Conservation (phyloP, 179 eudicot genomes). For the Gypsophila paniculata region DNA sequence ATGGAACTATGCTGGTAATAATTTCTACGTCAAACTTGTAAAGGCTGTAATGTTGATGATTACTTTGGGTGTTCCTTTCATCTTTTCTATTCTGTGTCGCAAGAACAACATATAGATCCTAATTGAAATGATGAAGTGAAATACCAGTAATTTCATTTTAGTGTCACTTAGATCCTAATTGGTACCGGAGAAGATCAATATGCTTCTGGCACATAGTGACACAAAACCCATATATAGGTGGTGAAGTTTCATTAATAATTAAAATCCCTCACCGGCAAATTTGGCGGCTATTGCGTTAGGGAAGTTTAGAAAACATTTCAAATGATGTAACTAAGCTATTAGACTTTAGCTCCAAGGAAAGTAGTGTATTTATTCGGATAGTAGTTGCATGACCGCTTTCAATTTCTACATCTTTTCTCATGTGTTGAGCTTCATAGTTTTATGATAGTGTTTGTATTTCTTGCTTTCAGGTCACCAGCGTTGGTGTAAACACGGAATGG, state of each 20-base stretch:
- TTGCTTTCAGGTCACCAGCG: constrained; percentile 67
- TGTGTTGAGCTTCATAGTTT: constrained; percentile 8
- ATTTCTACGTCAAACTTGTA: neutral
- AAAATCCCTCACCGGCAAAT: neutral
- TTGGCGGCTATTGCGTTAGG: neutral
- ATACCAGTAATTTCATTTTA: neutral
- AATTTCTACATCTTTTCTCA: neutral
- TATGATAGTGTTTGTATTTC: neutral
- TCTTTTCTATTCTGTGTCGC: neutral
- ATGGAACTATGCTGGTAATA: constrained; percentile 86
- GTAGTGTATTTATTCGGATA: neutral
- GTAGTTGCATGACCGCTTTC: neutral
- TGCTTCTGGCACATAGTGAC: neutral
- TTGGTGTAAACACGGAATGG: constrained; percentile 94
- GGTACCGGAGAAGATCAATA: neutral
- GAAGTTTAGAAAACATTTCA: neutral
- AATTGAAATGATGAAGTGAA: neutral
- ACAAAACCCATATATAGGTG: neutral
- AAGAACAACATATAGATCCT: neutral
- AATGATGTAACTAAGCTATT: neutral
- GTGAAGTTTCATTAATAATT: neutral
- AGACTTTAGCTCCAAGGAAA: neutral
- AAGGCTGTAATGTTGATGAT: neutral
- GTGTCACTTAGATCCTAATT: neutral
- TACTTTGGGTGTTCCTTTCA: neutral